Evolutionary conservation across 2,329 filamentous ascomycete genomes (phyloP).

Genomic region (Salinomyces thailandicus): DNA sequence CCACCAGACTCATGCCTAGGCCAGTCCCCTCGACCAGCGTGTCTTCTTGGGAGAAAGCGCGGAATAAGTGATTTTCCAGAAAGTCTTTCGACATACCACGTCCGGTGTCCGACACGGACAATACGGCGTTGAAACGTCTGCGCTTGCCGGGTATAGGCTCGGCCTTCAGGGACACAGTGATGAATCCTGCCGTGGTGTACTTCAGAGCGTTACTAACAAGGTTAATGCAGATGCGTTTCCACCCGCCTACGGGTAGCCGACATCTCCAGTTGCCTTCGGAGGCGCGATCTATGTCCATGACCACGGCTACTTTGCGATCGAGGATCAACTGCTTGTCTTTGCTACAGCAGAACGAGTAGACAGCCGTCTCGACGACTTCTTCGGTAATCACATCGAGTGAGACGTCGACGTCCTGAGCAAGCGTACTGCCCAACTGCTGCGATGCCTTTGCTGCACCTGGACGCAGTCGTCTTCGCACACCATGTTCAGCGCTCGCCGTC

Average conservation of each 20-base stretch:
- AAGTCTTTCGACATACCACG: constrained; percentile 56
- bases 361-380: constrained; percentile 47
- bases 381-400: constrained; percentile 40
- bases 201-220: constrained; percentile 41
- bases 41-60: constrained; percentile 56
- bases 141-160: constrained; percentile 12
- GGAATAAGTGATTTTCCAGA: constrained; percentile 50
- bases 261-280: constrained; percentile 32
- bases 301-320: constrained; percentile 33
- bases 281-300: constrained; percentile 34
- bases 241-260: constrained; percentile 34
- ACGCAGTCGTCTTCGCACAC: neutral
- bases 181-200: constrained; percentile 34
- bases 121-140: constrained; percentile 14
- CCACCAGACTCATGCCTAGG: constrained; percentile 56
- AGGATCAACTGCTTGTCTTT: constrained; percentile 13
- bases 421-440: constrained; percentile 11
- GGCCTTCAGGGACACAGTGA: constrained; percentile 25
- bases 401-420: constrained; percentile 19
- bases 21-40: constrained; percentile 51
- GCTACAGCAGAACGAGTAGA: constrained; percentile 21
- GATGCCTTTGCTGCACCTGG: neutral
- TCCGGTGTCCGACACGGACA: constrained; percentile 50
- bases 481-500: neutral
- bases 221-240: constrained; percentile 36